These are phyloP conservation scores for Suaeda aralocaspica DNA, from an alignment of 148 eudicot species.

Conservation along the genomic window DNA sequence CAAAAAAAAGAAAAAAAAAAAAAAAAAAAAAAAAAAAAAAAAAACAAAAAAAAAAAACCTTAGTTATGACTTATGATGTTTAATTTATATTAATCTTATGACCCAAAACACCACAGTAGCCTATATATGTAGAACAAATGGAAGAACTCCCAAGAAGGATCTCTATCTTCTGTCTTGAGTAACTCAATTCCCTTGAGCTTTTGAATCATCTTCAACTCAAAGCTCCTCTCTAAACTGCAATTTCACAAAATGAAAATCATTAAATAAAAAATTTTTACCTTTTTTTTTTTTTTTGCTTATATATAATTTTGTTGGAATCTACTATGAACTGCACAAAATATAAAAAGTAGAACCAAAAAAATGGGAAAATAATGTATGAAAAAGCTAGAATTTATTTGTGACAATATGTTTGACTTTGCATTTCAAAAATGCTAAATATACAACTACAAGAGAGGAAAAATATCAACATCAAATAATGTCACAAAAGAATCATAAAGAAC, in stretches of 20 bases:
- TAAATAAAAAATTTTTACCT: too few species aligned
- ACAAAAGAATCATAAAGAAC: conserved; percentile 17
- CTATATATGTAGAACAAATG: conserved; percentile 50
- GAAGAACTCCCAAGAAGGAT: conserved; percentile 49
- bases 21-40: too few species aligned
- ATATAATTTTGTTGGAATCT: neutral
- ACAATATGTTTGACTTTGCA: conserved; percentile 32
- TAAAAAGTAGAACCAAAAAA: neutral
- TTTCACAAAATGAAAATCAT: conserved; percentile 14
- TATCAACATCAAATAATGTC: conserved; percentile 18
- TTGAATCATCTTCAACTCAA: conserved; percentile 45
- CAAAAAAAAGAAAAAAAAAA: too few species aligned
- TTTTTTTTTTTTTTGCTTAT: too few species aligned
- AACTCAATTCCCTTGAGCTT: conserved; percentile 30
- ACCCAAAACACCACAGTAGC: conserved; percentile 54
- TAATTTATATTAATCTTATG: conserved; percentile 21
- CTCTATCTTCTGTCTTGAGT: conserved; percentile 36
- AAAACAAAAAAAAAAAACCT: too few species aligned
- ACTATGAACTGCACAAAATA: neutral
- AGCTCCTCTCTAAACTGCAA: conserved; percentile 50
- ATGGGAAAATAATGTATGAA: conserved; percentile 1
- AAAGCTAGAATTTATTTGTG: neutral
- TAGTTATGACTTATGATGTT: too few species aligned
- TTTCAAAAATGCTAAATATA: neutral
- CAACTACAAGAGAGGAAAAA: neutral